A percentile compares a stretch with the other conserved stretches of the same genome.
phyloP scores from a whole-genome alignment of 352 stramenopile genomes.

The Phytopythium chamaehyphon region DNA sequence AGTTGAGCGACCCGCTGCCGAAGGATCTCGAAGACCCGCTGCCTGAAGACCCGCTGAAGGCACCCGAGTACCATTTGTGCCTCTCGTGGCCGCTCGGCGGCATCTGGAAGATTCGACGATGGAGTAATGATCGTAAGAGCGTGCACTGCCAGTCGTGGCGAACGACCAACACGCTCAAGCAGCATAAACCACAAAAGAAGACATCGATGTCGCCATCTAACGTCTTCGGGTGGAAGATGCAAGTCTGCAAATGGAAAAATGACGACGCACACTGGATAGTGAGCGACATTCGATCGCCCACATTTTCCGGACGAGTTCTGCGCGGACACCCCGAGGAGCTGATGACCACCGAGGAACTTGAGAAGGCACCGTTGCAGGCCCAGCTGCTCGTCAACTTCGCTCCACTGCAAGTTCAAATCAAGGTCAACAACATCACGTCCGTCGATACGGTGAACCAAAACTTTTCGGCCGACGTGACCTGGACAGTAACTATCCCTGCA shows the following conservation, averaged over 20 bases:
- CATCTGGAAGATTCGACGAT: constrained; percentile 45
- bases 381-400: constrained; percentile 32
- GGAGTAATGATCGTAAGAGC: constrained; percentile 19
- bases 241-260: constrained; percentile 36
- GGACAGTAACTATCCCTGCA: constrained; percentile 30
- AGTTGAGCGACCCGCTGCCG: constrained; percentile 36
- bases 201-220: no score
- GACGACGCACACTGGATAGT: constrained; percentile 42
- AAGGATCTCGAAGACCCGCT: no score
- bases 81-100: constrained; percentile 46
- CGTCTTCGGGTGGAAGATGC: constrained; percentile 58
- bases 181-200: no score
- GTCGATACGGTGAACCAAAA: constrained; percentile 43
- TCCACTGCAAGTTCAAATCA: constrained; percentile 27
- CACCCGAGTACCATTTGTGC: constrained; percentile 35
- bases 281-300: constrained; percentile 27
- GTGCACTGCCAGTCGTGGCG: constrained; percentile 43
- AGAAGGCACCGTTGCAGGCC: neutral
- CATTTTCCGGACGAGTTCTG: neutral
- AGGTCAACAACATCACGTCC: constrained; percentile 31
- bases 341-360: constrained; percentile 1
- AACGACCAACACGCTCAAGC: no score
- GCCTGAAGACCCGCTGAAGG: constrained; percentile 7
- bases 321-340: neutral
- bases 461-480: constrained; percentile 45